Evolutionary conservation across 805 yeast genomes (phyloP).

Genomic region (Phaffomyces opuntiae): DNA sequence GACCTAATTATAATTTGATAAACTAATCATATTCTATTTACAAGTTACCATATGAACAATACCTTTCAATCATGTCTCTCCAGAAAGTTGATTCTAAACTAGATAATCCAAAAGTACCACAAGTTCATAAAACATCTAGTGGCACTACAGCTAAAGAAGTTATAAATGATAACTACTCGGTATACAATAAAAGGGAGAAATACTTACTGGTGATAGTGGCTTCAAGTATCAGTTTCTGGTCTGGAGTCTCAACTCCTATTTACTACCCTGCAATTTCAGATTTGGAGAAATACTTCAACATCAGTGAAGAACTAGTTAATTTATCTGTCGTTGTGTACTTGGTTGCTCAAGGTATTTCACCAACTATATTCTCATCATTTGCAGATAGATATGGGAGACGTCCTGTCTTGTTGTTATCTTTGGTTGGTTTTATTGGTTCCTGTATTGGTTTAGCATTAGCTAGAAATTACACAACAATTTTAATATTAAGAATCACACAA

Average conservation of each 20-base stretch:
- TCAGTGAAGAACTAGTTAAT: conserved; percentile 53
- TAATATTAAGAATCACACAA: conserved; percentile 66
- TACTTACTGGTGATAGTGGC: conserved; percentile 32
- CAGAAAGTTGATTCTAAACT: too few relatives aligned
- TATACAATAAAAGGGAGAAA: conserved; percentile 37
- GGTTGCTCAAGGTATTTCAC: conserved; percentile 69
- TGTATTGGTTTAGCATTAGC: conserved; percentile 61
- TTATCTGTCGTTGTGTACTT: conserved; percentile 72
- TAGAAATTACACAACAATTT: conserved; percentile 50
- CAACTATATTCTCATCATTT: conserved; percentile 58
- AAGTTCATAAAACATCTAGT: too few relatives aligned
- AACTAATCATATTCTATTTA: too few relatives aligned
- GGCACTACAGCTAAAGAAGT: not conserved
- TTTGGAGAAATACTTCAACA: conserved; percentile 46
- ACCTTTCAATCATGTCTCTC: too few relatives aligned
- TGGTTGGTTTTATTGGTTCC: conserved; percentile 49
- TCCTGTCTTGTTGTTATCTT: conserved; percentile 51
- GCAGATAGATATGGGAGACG: conserved; percentile 72
- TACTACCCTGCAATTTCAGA: conserved; percentile 71
- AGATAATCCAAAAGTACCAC: too few relatives aligned
- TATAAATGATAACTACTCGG: conserved; percentile 25
- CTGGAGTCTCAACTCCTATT: conserved; percentile 68
- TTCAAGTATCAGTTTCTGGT: conserved; percentile 47
- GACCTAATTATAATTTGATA: too few relatives aligned
- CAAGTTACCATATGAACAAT: too few relatives aligned